Evolutionary conservation across 169 alveolate species (phyloP), one percentile per base, ranked within the genome.

Genomic region (Babesia bovis): DNA sequence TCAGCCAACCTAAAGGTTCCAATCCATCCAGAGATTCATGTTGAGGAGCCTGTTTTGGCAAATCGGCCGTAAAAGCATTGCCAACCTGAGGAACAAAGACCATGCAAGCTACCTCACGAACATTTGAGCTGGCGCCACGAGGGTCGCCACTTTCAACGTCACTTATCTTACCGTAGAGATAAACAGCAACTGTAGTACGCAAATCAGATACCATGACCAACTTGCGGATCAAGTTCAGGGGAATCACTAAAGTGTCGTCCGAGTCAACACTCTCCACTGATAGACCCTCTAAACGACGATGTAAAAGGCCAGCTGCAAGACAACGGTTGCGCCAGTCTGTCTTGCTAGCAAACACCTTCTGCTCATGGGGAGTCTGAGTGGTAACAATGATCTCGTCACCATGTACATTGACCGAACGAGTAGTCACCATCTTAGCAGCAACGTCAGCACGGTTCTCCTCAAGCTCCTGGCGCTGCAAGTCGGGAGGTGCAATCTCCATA

Each of bases 241-340:
- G 99, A 65, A 98, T 73, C 40, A 98, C 98, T 97, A 52, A 94
- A 38, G 92, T 94, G 65, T 89, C 95, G 45, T 90, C 90, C 49
- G 94, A 95, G 49, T 91, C 83, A 9, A 89, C 76, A 33, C 70
- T 73, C 35, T 44, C 77, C 44, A 97, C 99, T 83, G 95, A 98
- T 50, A 98, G 93, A 77, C 98, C 97, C 56, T 96, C 94, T 33
- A 99, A 95, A 50, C 99, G 91, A 79, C 97, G 91, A 79, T 96
- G 96, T 66, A 98, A 86, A 42, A 98, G 91, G 28, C 99, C 95
- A 42, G 99, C 98, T 38, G 99, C 94, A 33, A 98, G 92, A 19
- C 99, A 99, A 71, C 99, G 92, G 49, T 96, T 95, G 58, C 99
- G 94, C 99, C 99, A 98, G 86, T 98, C 99, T 42, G 99, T 96